Evolutionary conservation across 495 filamentous ascomycete species (phyloP).

Genomic region (Daldinia bambusicola): DNA sequence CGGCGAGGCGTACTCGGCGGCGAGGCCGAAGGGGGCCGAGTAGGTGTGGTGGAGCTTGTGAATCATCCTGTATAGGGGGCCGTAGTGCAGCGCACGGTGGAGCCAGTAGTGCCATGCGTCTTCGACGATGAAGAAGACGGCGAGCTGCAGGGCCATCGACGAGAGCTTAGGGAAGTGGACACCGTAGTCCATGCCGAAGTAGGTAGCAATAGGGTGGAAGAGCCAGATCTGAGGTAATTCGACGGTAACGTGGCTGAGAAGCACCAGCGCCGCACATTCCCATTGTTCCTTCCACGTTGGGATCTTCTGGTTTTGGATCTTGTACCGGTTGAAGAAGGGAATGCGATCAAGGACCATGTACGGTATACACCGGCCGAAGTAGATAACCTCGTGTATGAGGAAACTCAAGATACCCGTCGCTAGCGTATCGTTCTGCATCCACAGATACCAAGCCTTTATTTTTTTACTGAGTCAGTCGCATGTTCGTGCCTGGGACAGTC

Average conservation of each 20-base stretch:
- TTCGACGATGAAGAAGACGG: slow-evolving; percentile 94
- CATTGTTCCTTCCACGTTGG: slow-evolving; percentile 91
- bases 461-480: slow-evolving; percentile 34
- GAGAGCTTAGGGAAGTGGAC: slow-evolving; percentile 87
- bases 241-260: slow-evolving; percentile 94
- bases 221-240: slow-evolving; percentile 99
- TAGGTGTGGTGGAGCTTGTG: slow-evolving; percentile 99
- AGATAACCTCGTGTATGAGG: slow-evolving; percentile 90
- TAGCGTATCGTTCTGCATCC: slow-evolving; percentile 96
- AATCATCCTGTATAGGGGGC: slow-evolving; percentile 89
- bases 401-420: slow-evolving; percentile 98
- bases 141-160: slow-evolving; percentile 91
- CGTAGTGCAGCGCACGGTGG: slow-evolving; percentile 95
- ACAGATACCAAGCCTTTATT: slow-evolving; percentile 81
- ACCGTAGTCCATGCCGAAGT: slow-evolving; percentile 85
- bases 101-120: slow-evolving; percentile 99
- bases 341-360: slow-evolving; percentile 94
- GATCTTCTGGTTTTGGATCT: slow-evolving; percentile 92
- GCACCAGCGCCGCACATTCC: slow-evolving; percentile 90
- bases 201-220: slow-evolving; percentile 98
- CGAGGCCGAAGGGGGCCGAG: slow-evolving; percentile 94
- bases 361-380: slow-evolving; percentile 91
- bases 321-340: slow-evolving; percentile 88
- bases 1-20: slow-evolving; percentile 96
- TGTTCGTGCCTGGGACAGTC: slow-evolving; percentile 11